Evolutionary conservation across 2,329 filamentous ascomycete species (phyloP).

Genomic region (Penicillium corylophilum): DNA sequence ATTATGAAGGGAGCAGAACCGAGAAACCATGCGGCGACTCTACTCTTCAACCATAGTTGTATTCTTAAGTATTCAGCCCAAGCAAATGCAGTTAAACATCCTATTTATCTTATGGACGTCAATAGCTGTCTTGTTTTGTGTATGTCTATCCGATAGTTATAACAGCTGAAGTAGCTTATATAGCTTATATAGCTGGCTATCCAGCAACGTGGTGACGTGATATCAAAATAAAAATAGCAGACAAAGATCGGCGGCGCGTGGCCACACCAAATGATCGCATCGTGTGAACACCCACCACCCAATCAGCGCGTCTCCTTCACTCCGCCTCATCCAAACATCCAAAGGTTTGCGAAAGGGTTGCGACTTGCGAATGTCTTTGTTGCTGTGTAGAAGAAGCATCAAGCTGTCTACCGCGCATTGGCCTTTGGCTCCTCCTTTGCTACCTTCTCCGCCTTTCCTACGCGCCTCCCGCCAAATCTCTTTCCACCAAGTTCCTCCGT

Average conservation of each 20-base stretch:
- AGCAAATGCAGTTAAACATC: too few relatives aligned
- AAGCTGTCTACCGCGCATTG: constrained; percentile 9
- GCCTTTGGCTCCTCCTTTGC: constrained; percentile 8
- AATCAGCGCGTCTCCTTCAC: constrained; percentile 18
- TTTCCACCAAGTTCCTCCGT: constrained; percentile 15
- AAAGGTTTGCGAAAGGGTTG: constrained; percentile 1
- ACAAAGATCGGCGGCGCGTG: constrained; percentile 8
- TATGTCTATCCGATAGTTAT: too few relatives aligned
- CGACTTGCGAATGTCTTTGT: constrained; percentile 36
- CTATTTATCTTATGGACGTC: too few relatives aligned
- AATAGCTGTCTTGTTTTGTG: too few relatives aligned
- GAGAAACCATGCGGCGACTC: neutral
- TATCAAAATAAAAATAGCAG: neutral
- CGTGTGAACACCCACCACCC: constrained; percentile 10
- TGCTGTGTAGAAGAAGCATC: constrained; percentile 30
- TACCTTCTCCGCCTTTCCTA: constrained; percentile 11
- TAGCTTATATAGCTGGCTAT: too few relatives aligned
- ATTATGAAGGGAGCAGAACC: neutral
- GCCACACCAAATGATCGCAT: constrained; percentile 16
- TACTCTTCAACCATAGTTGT: neutral
- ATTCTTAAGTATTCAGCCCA: too few relatives aligned
- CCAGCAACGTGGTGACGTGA: too few relatives aligned
- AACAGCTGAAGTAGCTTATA: too few relatives aligned
- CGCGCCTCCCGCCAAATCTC: constrained; percentile 10
- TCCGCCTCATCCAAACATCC: constrained; percentile 11